A percentile compares a stretch with the other conserved stretches of the same genome.
Evolutionary conservation across 495 filamentous ascomycete species (phyloP).

Genomic region (Aspergillus steynii): DNA sequence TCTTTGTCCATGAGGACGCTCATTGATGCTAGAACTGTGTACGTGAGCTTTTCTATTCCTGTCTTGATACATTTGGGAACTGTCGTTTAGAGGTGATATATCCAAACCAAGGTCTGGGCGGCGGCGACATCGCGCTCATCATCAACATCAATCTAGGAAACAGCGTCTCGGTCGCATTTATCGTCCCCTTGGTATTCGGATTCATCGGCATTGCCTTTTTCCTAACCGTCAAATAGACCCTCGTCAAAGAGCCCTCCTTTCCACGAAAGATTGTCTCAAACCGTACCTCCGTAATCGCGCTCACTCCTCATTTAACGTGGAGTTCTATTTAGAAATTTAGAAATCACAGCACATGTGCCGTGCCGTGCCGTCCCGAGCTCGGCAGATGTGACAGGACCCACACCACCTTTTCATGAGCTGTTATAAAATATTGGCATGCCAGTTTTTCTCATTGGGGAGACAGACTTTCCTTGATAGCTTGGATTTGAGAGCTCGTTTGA

Average conservation of each 20-base stretch:
- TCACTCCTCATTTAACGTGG: not conserved
- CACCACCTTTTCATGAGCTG: no score
- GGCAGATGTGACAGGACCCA: no score
- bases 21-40: slow-evolving; percentile 33
- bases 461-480: no score
- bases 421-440: no score
- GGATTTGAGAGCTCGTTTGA: no score
- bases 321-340: no score
- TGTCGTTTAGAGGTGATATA: not conserved
- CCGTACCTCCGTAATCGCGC: slow-evolving; percentile 3
- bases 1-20: slow-evolving; percentile 9
- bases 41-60: not conserved
- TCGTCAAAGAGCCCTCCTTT: slow-evolving; percentile 2
- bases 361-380: no score
- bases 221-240: not conserved
- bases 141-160: slow-evolving; percentile 20
- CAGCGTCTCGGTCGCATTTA: not conserved
- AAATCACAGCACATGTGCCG: no score
- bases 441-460: no score
- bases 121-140: slow-evolving; percentile 33
- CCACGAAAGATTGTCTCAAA: slow-evolving; percentile 6
- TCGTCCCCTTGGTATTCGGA: slow-evolving; percentile 1
- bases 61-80: no score
- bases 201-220: slow-evolving; percentile 4
- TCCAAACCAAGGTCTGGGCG: slow-evolving; percentile 32